These are phyloP conservation scores for Ochetophila trinervis DNA, from an alignment of 306 rosid genomes.

Conservation along the genomic window DNA sequence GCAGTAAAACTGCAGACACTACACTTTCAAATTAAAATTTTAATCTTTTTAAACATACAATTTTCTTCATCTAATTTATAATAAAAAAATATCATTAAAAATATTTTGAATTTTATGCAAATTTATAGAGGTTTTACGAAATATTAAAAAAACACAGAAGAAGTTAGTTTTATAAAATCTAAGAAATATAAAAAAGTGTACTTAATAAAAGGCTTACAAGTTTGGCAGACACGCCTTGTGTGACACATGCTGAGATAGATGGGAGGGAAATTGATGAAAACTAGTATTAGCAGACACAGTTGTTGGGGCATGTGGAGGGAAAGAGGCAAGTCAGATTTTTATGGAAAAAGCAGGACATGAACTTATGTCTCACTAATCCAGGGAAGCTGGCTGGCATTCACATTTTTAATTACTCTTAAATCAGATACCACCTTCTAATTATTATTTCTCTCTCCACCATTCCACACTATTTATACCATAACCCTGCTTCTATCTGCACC, in stretches of 20 bases:
- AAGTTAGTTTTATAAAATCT: no score
- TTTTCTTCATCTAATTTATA: no score
- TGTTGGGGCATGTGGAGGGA: neutral
- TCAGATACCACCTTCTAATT: neutral
- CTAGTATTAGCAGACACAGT: neutral
- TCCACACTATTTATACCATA: constrained; percentile 36
- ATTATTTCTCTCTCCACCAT: constrained; percentile 1
- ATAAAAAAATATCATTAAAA: no score
- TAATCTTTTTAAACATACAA: no score
- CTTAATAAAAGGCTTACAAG: no score
- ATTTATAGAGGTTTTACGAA: no score
- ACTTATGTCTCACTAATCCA: constrained; percentile 14
- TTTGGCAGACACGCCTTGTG: no score
- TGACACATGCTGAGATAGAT: neutral
- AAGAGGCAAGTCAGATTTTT: constrained; percentile 11
- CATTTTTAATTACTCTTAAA: neutral
- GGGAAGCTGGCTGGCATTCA: constrained; percentile 14
- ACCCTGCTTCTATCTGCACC: neutral
- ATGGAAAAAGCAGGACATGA: constrained; percentile 15
- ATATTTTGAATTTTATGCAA: no score
- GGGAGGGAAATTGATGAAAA: neutral
- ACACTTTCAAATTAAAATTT: no score
- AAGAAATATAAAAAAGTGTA: no score
- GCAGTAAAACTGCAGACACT: no score
- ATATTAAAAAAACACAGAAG: no score